A percentile compares a stretch with the other conserved stretches of the same genome.
These are phyloP conservation scores for Combretum micranthum DNA, from an alignment of 345 rosid genomes.

Conservation along the genomic window DNA sequence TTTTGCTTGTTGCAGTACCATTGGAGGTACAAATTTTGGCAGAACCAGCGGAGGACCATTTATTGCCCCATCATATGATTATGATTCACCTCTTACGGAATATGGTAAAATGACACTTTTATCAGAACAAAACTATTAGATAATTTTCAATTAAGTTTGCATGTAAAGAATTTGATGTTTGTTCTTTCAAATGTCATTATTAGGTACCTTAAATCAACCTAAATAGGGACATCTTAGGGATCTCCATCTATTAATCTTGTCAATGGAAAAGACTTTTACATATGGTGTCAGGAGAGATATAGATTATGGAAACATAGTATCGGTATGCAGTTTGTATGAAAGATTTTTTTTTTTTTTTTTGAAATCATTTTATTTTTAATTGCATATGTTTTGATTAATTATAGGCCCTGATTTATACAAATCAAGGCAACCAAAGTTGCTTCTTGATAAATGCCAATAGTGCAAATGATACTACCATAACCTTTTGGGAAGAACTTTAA, in stretches of 20 bases:
- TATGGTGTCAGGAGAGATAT: constrained; percentile 26
- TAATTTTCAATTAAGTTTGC: not conserved
- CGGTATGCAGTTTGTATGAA: constrained; percentile 9
- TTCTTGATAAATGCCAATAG: constrained; percentile 19
- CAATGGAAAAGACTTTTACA: constrained; percentile 49
- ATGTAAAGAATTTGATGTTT: not conserved
- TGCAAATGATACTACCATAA: not conserved
- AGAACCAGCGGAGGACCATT: constrained; percentile 39
- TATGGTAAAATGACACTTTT: constrained; percentile 10
- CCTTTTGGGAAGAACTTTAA: constrained; percentile 10
- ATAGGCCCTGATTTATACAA: constrained; percentile 20
- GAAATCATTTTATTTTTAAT: not conserved
- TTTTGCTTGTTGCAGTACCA: constrained; percentile 7
- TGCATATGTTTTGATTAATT: not conserved
- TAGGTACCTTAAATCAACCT: constrained; percentile 32
- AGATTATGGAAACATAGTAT: constrained; percentile 8
- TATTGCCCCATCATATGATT: constrained; percentile 34
- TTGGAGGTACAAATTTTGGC: constrained; percentile 47
- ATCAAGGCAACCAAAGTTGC: constrained; percentile 22
- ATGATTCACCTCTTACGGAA: constrained; percentile 38
- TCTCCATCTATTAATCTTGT: constrained; percentile 44
- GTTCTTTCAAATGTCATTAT: not conserved
- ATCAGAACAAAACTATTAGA: too few relatives aligned
- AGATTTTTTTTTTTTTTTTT: not conserved
- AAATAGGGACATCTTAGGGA: constrained; percentile 74